Percentiles rank a stretch among this genome's conserved stretches.
These are phyloP conservation scores for Epichloe scottii DNA, from an alignment of 2,329 filamentous ascomycete genomes.

Conservation along the genomic window DNA sequence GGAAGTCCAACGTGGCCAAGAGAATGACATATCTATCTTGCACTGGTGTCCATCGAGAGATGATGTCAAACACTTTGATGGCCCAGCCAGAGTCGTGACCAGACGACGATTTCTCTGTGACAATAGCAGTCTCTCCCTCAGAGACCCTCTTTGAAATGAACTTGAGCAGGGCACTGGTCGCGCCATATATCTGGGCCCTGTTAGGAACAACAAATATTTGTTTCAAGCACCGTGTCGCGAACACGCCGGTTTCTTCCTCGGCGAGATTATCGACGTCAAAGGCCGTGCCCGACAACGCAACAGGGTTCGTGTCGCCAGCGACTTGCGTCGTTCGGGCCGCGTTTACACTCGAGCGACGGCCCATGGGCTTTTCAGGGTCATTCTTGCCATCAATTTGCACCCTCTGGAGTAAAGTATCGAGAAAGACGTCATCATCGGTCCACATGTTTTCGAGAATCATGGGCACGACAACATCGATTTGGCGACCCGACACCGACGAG, in stretches of 20 bases:
- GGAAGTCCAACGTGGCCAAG: slow-evolving; percentile 64
- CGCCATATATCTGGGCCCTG: slow-evolving; percentile 65
- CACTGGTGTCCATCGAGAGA: slow-evolving; percentile 80
- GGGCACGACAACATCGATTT: slow-evolving; percentile 68
- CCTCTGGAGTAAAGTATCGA: slow-evolving; percentile 55
- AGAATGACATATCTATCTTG: slow-evolving; percentile 90
- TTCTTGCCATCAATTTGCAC: slow-evolving; percentile 55
- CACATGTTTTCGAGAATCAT: slow-evolving; percentile 80
- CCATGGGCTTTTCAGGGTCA: slow-evolving; percentile 49
- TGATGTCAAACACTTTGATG: slow-evolving; percentile 65
- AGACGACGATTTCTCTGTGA: slow-evolving; percentile 25
- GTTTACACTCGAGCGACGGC: slow-evolving; percentile 64
- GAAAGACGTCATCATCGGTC: slow-evolving; percentile 56
- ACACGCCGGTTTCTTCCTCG: slow-evolving; percentile 74
- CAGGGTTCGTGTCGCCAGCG: slow-evolving; percentile 47
- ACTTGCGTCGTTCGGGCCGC: slow-evolving; percentile 60
- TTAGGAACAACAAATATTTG: slow-evolving; percentile 77
- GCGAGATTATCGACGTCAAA: slow-evolving; percentile 81
- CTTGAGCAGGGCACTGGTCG: slow-evolving; percentile 59
- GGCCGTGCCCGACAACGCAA: slow-evolving; percentile 67
- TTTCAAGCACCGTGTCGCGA: slow-evolving; percentile 77
- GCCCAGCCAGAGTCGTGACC: slow-evolving; percentile 57
- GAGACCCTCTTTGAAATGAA: slow-evolving; percentile 55
- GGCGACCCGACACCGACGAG: slow-evolving; percentile 59
- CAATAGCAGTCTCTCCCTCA: slow-evolving; percentile 42